phyloP scores from a whole-genome alignment of 768 basidiomycete genomes.

The Tylopilus vinaceipallidus region DNA sequence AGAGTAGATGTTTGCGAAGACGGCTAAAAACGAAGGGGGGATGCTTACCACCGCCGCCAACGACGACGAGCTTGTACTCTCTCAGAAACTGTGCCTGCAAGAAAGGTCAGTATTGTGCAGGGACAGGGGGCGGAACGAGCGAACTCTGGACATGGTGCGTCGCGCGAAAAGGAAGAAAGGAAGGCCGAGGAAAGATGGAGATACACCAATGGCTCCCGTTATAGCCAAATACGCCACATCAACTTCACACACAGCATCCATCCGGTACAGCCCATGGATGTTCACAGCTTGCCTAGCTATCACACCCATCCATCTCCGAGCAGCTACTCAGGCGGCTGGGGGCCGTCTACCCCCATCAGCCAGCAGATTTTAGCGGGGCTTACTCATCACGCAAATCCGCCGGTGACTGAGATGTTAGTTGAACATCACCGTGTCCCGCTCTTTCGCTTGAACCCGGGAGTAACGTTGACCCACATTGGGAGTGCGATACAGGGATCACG shows the following conservation, averaged over 20 bases:
- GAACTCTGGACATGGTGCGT: slow-evolving; percentile 32
- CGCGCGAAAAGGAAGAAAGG: background rate
- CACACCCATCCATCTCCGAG: too few species aligned
- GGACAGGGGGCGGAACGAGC: background rate
- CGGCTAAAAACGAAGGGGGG: slow-evolving; percentile 29
- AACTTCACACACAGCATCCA: slow-evolving; percentile 5
- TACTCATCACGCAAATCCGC: background rate
- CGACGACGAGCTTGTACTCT: slow-evolving; percentile 98
- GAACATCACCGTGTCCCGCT: background rate
- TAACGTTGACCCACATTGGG: too few species aligned
- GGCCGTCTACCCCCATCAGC: too few species aligned
- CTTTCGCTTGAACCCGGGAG: too few species aligned
- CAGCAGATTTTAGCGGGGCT: too few species aligned
- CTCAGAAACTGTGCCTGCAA: slow-evolving; percentile 81
- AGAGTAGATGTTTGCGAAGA: background rate
- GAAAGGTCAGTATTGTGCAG: background rate
- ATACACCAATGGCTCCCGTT: slow-evolving; percentile 11
- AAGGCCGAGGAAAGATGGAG: slow-evolving; percentile 10
- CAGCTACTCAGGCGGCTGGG: too few species aligned
- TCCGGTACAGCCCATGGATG: too few species aligned
- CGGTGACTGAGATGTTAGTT: background rate
- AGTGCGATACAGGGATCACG: too few species aligned
- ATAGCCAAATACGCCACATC: slow-evolving; percentile 29
- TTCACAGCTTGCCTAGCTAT: too few species aligned
- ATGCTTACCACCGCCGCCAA: slow-evolving; percentile 89